Conservation (phyloP, 129 eudicot genomes). For the Centella asiatica region DNA sequence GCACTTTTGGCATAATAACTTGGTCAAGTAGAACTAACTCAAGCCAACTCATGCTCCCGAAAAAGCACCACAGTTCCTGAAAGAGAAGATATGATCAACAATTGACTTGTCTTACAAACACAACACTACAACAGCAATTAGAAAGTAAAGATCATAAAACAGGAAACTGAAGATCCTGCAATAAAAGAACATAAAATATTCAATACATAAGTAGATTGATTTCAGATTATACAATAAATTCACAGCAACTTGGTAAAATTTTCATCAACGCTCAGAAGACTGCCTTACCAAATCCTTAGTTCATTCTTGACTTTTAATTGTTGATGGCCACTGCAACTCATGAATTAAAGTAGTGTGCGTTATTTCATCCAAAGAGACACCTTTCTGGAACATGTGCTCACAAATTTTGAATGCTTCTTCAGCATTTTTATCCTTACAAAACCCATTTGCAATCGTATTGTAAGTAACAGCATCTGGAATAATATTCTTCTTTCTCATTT, state of each 20-base stretch:
- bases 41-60: slow-evolving; percentile 1
- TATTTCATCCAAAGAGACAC: slow-evolving; percentile 53
- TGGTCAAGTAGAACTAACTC: slow-evolving; percentile 3
- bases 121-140: not conserved
- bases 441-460: slow-evolving; percentile 44
- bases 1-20: not conserved
- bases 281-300: slow-evolving; percentile 24
- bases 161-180: not conserved
- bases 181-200: slow-evolving; percentile 5
- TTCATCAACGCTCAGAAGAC: slow-evolving; percentile 23
- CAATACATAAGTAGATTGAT: slow-evolving; percentile 26
- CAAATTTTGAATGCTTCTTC: slow-evolving; percentile 44
- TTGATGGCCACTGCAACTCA: slow-evolving; percentile 30
- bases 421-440: slow-evolving; percentile 49
- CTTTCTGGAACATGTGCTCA: slow-evolving; percentile 43
- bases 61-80: slow-evolving; percentile 5
- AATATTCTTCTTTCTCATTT: slow-evolving; percentile 57
- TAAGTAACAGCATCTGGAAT: slow-evolving; percentile 73
- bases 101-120: slow-evolving; percentile 14
- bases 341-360: slow-evolving; percentile 51
- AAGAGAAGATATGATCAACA: slow-evolving; percentile 12
- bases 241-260: not conserved
- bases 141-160: not conserved
- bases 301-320: slow-evolving; percentile 36
- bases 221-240: slow-evolving; percentile 23